These are phyloP conservation scores for Nicotiana rustica DNA, from an alignment of 305 asterid species.

Conservation along the genomic window DNA sequence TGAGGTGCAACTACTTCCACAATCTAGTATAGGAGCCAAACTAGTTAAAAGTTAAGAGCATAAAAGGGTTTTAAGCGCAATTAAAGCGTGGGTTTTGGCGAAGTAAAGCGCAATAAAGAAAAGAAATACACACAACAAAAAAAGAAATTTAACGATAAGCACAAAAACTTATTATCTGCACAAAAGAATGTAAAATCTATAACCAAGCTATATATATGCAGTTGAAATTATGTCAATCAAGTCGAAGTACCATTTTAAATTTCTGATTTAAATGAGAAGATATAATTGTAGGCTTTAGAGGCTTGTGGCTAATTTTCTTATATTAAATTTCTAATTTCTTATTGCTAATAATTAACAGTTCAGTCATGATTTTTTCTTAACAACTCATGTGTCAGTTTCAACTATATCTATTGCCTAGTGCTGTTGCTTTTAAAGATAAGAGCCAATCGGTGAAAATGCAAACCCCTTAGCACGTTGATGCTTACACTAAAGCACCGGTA, in stretches of 20 bases:
- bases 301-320: no score
- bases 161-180: neutral
- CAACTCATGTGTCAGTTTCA: no score
- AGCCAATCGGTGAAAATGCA: neutral
- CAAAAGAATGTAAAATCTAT: neutral
- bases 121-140: neutral
- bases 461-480: neutral
- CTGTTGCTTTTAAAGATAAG: neutral
- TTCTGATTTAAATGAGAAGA: no score
- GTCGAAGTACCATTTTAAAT: no score
- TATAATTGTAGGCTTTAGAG: no score
- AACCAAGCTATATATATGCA: neutral
- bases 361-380: no score
- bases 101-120: neutral
- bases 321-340: no score
- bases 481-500: neutral
- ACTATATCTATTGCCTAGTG: no score
- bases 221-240: no score
- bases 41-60: no score
- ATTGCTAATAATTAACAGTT: no score
- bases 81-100: no score
- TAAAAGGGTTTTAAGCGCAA: neutral
- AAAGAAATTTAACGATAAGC: neutral
- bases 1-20: conserved; percentile 17
- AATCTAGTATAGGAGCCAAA: neutral